Base-by-base conservation (phyloP, 495 filamentous ascomycete species). In the Durotheca rogersii region DNA sequence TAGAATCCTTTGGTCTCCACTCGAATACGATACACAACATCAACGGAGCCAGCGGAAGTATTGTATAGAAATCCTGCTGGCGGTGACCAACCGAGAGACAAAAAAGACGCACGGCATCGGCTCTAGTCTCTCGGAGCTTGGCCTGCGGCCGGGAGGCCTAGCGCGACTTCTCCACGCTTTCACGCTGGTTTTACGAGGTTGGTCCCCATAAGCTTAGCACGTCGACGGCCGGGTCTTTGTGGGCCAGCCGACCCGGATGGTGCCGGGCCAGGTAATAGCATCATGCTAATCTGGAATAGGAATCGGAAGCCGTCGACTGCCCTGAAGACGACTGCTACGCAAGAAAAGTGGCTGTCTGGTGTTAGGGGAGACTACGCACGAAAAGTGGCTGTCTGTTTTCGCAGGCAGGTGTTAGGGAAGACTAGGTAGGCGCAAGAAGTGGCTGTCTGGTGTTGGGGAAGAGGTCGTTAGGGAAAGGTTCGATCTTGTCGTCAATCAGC, bases 1-100 rank as follows among this genome's bases (percentile, higher is more conserved):
- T 59, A 59, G 56, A 19, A 59, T n/a, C 16, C n/a, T 33, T 41
- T 53, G 37, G 50, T 54, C 50, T 53, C 56, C 56, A 50, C 23
- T 45, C 29, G 35, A 54, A 59, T 59, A 59, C 56, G 56, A 59
- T 46, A 41, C 42, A 42, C 46, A 46, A 36, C 41, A 56, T 31
- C 33, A 12, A 17, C 21, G 38, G 49, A 35, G 47, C 37, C 29
- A 15, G 31, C 36, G 45, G 33, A 41, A 27, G 41, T 47, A 29
- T n/a, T n/a, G n/a, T 23, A 23, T 47, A 31, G 21, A 41, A 41
- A 35, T 16, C 15, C 33, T 31, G 41, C 46, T 57, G 9, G 9
- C 9, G 9, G 23, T 9, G 23, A 9, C 23, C 43, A 47, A 21
- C 29, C 23, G 9, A 27, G 9, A 27, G 9, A 27, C 4, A 27